phyloP scores from a whole-genome alignment of 805 yeast genomes.

The Spathaspora gorwiae region DNA sequence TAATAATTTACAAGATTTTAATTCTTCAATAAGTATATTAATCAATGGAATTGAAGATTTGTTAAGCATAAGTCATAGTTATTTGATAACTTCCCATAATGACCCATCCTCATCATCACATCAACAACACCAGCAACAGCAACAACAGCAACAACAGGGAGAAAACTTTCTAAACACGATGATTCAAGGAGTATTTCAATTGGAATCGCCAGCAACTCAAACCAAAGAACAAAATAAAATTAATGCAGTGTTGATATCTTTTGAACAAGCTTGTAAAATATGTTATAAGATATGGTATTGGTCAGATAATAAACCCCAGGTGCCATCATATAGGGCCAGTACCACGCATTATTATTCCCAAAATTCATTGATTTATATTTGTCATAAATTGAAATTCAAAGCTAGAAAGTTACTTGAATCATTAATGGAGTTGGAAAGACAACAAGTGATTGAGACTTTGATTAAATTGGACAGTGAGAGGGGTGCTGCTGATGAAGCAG shows the following conservation, averaged over 20 bases:
- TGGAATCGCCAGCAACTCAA: constrained; percentile 56
- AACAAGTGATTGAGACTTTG: constrained; percentile 67
- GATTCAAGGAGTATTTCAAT: constrained; percentile 74
- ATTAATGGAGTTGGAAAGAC: constrained; percentile 62
- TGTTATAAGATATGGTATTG: constrained; percentile 68
- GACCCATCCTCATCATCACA: constrained; percentile 1
- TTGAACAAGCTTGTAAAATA: constrained; percentile 53
- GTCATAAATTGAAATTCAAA: constrained; percentile 59
- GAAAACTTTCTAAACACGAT: constrained; percentile 56
- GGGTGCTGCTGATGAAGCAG: background rate
- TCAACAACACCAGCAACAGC: constrained; percentile 1
- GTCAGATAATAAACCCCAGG: constrained; percentile 44
- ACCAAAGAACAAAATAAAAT: constrained; percentile 51
- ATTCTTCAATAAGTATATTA: constrained; percentile 41
- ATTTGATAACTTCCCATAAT: constrained; percentile 34
- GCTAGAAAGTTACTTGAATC: constrained; percentile 63
- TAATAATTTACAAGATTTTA: constrained; percentile 28
- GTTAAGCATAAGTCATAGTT: constrained; percentile 54
- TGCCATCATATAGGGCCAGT: background rate
- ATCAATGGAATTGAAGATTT: constrained; percentile 65
- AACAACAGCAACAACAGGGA: background rate
- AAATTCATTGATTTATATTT: constrained; percentile 38
- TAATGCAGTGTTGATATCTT: constrained; percentile 54
- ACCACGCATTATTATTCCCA: constrained; percentile 3
- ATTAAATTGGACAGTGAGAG: constrained; percentile 32